Conservation (phyloP, 441 rosid genomes). For the Pelargonium citronellum region DNA sequence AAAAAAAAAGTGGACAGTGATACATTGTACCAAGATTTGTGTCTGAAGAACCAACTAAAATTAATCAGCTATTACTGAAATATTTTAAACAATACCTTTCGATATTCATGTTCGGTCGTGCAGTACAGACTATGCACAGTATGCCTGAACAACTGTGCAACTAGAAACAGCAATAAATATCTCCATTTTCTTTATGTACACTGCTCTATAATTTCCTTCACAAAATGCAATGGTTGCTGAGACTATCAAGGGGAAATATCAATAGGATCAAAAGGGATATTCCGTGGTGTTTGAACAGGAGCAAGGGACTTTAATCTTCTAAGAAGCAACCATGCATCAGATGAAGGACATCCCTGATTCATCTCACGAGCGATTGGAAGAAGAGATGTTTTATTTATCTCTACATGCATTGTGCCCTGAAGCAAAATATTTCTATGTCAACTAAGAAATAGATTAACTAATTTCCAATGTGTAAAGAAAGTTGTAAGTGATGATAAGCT, state of each 20-base stretch:
- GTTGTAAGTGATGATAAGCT: background rate
- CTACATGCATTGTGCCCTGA: slow-evolving; percentile 75
- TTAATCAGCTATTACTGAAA: background rate
- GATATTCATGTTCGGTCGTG: background rate
- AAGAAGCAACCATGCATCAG: slow-evolving; percentile 72
- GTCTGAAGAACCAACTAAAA: background rate
- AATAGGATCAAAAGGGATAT: slow-evolving; percentile 23
- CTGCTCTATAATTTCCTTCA: background rate
- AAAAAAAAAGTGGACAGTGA: no score
- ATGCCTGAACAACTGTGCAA: background rate
- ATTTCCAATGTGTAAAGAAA: background rate
- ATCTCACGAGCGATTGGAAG: slow-evolving; percentile 68
- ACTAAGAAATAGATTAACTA: slow-evolving; percentile 3
- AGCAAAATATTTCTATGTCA: slow-evolving; percentile 17
- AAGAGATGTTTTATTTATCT: slow-evolving; percentile 48
- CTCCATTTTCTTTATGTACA: background rate
- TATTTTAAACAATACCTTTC: background rate
- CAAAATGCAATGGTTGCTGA: background rate
- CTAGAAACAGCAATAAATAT: no score
- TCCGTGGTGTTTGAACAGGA: slow-evolving; percentile 23
- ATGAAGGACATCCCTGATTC: slow-evolving; percentile 59
- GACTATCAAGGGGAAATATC: slow-evolving; percentile 45
- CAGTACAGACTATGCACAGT: background rate
- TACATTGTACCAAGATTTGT: no score
- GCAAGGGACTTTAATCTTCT: slow-evolving; percentile 43